Percentiles rank a stretch among this genome's conserved stretches.
Evolutionary conservation across 208 protist species (phyloP).

Genomic region (Acanthamoeba culbertsoni): DNA sequence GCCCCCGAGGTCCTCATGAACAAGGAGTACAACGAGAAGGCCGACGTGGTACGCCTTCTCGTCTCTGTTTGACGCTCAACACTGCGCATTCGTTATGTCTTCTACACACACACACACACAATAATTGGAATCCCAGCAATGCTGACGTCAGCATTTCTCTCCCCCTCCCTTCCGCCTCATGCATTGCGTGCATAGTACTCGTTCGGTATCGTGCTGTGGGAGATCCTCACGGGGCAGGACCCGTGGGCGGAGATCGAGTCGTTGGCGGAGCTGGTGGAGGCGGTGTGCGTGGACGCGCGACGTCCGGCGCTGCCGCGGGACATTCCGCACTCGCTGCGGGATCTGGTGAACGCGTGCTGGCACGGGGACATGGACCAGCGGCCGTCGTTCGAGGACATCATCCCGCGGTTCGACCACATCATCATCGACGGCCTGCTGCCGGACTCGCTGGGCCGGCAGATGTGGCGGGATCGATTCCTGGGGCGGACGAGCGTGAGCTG

Average conservation of each 20-base stretch:
- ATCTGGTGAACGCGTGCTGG: constrained; percentile 50
- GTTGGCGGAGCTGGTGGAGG: constrained; percentile 50
- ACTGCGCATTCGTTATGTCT: too few relatives aligned
- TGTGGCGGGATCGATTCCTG: constrained; percentile 38
- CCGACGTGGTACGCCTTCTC: constrained; percentile 22
- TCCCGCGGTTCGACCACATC: constrained; percentile 54
- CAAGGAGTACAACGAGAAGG: constrained; percentile 60
- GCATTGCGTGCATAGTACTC: not conserved
- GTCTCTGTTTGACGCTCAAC: not conserved
- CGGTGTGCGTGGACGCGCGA: constrained; percentile 32
- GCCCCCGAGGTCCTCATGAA: constrained; percentile 56
- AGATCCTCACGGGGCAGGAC: constrained; percentile 42
- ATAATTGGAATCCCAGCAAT: too few relatives aligned
- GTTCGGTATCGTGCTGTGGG: constrained; percentile 58
- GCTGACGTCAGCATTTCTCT: too few relatives aligned
- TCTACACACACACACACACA: too few relatives aligned
- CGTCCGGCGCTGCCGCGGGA: constrained; percentile 1
- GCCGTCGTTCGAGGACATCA: constrained; percentile 47
- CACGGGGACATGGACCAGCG: constrained; percentile 31
- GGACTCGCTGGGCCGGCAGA: not conserved
- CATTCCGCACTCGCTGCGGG: constrained; percentile 13
- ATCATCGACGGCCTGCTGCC: constrained; percentile 41
- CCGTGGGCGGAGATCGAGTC: constrained; percentile 53
- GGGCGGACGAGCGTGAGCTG: not conserved
- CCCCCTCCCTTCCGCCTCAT: not conserved